Evolutionary conservation across 1,284 basidiomycete genomes (phyloP).

Genomic region (Gomphus bonarii): DNA sequence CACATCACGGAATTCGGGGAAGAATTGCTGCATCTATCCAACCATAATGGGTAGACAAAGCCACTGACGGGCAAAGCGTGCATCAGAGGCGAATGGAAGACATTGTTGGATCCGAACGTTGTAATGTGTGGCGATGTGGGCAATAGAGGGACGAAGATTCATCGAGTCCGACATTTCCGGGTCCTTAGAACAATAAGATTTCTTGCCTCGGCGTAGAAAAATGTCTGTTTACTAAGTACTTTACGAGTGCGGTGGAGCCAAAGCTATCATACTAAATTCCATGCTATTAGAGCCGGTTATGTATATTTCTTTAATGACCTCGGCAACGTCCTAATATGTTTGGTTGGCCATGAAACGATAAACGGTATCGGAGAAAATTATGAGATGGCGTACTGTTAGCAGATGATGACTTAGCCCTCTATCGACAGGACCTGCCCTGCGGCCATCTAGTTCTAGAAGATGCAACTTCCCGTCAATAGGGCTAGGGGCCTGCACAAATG

Average conservation of each 20-base stretch:
- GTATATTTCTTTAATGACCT: slow-evolving; percentile 56
- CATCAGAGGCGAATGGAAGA: no score
- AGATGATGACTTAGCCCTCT: slow-evolving; percentile 57
- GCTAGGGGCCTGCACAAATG: slow-evolving; percentile 63
- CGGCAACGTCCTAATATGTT: slow-evolving; percentile 51
- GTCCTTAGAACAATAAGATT: background rate
- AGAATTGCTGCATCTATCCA: no score
- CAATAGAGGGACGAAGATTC: no score
- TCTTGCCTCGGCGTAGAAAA: background rate
- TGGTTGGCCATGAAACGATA: background rate
- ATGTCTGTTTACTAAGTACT: background rate
- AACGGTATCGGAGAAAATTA: slow-evolving; percentile 4
- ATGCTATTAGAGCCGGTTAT: slow-evolving; percentile 44
- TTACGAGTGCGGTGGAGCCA: slow-evolving; percentile 9
- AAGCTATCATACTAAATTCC: slow-evolving; percentile 34
- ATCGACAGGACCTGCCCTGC: slow-evolving; percentile 67
- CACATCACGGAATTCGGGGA: no score
- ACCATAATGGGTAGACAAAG: no score
- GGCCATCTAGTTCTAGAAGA: slow-evolving; percentile 77
- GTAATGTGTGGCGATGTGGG: no score
- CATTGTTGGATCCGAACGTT: no score
- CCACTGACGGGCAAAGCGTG: no score
- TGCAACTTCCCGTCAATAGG: slow-evolving; percentile 21
- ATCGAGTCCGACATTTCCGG: background rate
- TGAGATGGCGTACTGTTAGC: slow-evolving; percentile 35